These are phyloP conservation scores for Arthrobotrys entomopaga DNA, from an alignment of 2,329 filamentous ascomycete genomes.

Conservation along the genomic window DNA sequence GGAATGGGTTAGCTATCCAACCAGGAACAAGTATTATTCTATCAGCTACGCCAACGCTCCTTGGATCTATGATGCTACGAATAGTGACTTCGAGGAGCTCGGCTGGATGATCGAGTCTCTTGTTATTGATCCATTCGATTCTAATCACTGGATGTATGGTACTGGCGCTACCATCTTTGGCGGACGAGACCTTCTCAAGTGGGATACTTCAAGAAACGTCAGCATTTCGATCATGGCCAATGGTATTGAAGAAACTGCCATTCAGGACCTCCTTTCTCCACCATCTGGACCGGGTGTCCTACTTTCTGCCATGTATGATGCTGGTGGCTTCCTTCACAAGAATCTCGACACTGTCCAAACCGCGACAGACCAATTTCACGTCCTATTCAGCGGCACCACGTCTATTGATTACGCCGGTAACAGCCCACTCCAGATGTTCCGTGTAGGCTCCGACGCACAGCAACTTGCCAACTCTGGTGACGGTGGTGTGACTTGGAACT, in stretches of 20 bases:
- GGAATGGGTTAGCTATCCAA: slow-evolving; percentile 66
- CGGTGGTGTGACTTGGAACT: slow-evolving; percentile 67
- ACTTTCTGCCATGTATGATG: slow-evolving; percentile 67
- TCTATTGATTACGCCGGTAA: slow-evolving; percentile 63
- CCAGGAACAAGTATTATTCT: slow-evolving; percentile 65
- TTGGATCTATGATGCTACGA: slow-evolving; percentile 67
- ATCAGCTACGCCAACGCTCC: slow-evolving; percentile 66
- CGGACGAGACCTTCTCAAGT: slow-evolving; percentile 68
- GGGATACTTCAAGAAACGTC: slow-evolving; percentile 65
- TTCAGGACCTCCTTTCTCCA: slow-evolving; percentile 66
- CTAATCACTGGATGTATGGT: slow-evolving; percentile 71
- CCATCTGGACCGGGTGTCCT: slow-evolving; percentile 66
- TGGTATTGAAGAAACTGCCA: slow-evolving; percentile 68
- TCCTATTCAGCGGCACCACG: slow-evolving; percentile 65
- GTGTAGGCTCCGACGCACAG: slow-evolving; percentile 64
- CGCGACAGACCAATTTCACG: slow-evolving; percentile 64
- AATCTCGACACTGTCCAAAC: slow-evolving; percentile 64
- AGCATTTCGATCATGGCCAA: slow-evolving; percentile 67
- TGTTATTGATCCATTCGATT: slow-evolving; percentile 70
- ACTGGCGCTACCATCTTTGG: slow-evolving; percentile 69
- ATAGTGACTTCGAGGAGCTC: slow-evolving; percentile 65
- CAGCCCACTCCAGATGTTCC: slow-evolving; percentile 64
- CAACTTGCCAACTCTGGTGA: slow-evolving; percentile 67
- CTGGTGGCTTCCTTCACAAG: slow-evolving; percentile 66
- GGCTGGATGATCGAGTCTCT: slow-evolving; percentile 73